Conservation (phyloP, 2,329 filamentous ascomycete species). For the Apiospora phragmitis region DNA sequence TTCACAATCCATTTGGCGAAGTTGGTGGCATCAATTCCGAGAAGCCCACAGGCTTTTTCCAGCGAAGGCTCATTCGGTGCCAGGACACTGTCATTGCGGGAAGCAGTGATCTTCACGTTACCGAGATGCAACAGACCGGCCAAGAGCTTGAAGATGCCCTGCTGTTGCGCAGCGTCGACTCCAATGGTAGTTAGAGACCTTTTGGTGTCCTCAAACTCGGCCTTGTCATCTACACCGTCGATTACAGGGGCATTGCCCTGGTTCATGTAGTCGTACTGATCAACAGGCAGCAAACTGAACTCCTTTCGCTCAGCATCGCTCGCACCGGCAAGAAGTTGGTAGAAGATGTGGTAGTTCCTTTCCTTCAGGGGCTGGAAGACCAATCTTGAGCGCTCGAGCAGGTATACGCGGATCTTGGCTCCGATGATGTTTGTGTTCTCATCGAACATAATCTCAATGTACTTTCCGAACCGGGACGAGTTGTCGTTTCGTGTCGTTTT, state of each 20-base stretch:
- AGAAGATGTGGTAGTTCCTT: conserved; percentile 99
- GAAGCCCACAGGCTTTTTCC: conserved; percentile 75
- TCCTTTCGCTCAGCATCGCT: conserved; percentile 79
- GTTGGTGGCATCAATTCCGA: conserved; percentile 82
- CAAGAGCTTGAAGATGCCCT: conserved; percentile 84
- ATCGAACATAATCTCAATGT: conserved; percentile 99
- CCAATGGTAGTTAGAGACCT: conserved; percentile 87
- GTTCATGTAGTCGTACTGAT: conserved; percentile 95
- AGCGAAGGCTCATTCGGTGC: conserved; percentile 79
- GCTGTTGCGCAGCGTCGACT: conserved; percentile 71
- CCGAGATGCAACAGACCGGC: conserved; percentile 91
- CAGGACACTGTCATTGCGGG: conserved; percentile 83
- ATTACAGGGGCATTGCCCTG: conserved; percentile 90
- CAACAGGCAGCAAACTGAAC: conserved; percentile 75
- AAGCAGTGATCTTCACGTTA: conserved; percentile 93
- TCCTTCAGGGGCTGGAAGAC: conserved; percentile 98
- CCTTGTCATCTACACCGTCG: conserved; percentile 92
- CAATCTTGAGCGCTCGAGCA: conserved; percentile 90
- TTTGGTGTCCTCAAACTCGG: conserved; percentile 87
- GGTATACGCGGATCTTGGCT: conserved; percentile 93
- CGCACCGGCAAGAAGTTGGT: conserved; percentile 93
- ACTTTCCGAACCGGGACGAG: conserved; percentile 98
- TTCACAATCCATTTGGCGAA: conserved; percentile 99
- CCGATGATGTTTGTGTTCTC: conserved; percentile 93
- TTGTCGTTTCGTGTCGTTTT: conserved; percentile 99